phyloP scores from a whole-genome alignment of 2,329 filamentous ascomycete genomes.

The Aspergillus sp. region DNA sequence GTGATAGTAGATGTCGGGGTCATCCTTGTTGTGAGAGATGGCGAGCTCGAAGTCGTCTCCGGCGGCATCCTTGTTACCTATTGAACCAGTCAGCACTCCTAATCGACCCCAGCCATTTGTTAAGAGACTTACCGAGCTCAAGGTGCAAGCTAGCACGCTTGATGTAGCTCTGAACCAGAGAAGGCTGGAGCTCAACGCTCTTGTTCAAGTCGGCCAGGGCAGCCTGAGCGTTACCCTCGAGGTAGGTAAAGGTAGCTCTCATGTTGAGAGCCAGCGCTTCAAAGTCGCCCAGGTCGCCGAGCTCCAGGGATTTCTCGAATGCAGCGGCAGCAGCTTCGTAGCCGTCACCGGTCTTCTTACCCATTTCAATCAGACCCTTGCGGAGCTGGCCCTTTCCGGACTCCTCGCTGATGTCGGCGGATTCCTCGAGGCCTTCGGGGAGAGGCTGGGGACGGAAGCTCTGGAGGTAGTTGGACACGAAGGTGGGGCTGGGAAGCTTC shows the following conservation, averaged over 20 bases:
- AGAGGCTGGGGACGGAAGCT: slow-evolving; percentile 86
- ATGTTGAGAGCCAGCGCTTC: slow-evolving; percentile 95
- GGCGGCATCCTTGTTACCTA: slow-evolving; percentile 71
- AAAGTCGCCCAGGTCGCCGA: slow-evolving; percentile 73
- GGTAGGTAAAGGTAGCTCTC: slow-evolving; percentile 91
- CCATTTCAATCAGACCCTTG: slow-evolving; percentile 75
- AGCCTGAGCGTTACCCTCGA: slow-evolving; percentile 80
- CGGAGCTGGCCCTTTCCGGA: slow-evolving; percentile 83
- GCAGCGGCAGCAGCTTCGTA: slow-evolving; percentile 84
- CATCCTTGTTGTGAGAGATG: slow-evolving; percentile 76
- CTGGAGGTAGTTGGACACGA: slow-evolving; percentile 97
- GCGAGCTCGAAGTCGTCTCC: slow-evolving; percentile 84
- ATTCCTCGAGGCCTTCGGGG: slow-evolving; percentile 78
- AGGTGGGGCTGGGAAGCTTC: slow-evolving; percentile 91
- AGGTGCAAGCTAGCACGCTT: slow-evolving; percentile 98
- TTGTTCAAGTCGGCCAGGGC: slow-evolving; percentile 85
- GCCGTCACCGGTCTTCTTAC: slow-evolving; percentile 82
- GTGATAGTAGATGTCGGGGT: slow-evolving; percentile 99
- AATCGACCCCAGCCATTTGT: background rate
- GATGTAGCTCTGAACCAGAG: slow-evolving; percentile 93
- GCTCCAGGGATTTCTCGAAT: slow-evolving; percentile 84
- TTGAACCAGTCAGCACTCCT: slow-evolving; percentile 45
- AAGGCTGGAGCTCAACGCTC: slow-evolving; percentile 85
- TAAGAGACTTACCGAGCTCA: slow-evolving; percentile 67
- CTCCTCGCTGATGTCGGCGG: slow-evolving; percentile 70